Base-by-base conservation (phyloP, 768 basidiomycete genomes). In the Xerocomellus chrysenteron region DNA sequence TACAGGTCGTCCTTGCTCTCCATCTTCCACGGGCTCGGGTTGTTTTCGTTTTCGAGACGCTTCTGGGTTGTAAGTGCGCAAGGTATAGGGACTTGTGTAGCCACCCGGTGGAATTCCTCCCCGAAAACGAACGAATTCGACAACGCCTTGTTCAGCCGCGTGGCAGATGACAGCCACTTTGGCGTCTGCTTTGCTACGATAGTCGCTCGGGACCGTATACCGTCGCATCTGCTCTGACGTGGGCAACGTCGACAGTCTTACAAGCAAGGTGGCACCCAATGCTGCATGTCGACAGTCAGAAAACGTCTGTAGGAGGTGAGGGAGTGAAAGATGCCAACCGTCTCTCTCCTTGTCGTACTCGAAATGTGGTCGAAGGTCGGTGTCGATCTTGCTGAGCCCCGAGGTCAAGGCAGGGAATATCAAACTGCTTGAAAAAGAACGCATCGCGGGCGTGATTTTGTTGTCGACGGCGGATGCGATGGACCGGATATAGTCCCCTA, bases 91-190 rank as follows among this genome's bases (percentile, higher is more conserved):
- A 37, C 68, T 73, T 24, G 62, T 60, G 55, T 83, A 80, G 14
- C 72, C 78, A 26, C 71, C 62, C 1, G 82, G 80, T 12, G 74
- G 66, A 1, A 69, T 66, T 39, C 65, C 59, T 26, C 84, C 84
- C 26, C 68, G 75, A 63, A 82, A 84, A n/a, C 81, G 79, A 24
- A 88, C 65, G 44, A 85, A 78, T 56, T 88, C 85, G 41, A 88
- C 66, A 17, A 76, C 73, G 11, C 88, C 86, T 58, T 78, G 68
- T 58, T 83, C 73, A 16, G 78, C 80, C 3, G 86, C 88, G 3
- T 70, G 68, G 52, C 75, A 76, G 1, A 78, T 72, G 12, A 81
- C 86, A 14, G 83, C 86, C 16, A 77, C 72, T 66, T 80, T 86
- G 6, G 87, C 87, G 58, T 90, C 87, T 16, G 74, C 73, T 61